Evolutionary conservation across 345 rosid species (phyloP), one percentile per base, ranked within the genome.

Genomic region (Gossypium rotundifolium): DNA sequence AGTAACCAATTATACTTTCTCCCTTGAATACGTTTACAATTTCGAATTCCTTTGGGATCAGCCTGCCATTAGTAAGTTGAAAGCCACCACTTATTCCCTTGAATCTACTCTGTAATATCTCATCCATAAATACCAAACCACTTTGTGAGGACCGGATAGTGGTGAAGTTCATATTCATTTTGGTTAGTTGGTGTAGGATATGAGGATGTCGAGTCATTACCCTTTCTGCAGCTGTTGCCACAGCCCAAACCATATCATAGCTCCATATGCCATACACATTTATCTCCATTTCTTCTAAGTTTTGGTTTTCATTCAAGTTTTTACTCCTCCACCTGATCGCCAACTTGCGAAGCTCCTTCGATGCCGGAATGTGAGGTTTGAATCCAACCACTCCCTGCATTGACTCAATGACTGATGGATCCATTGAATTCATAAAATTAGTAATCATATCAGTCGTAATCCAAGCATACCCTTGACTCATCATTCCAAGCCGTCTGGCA

Each of bases 341-440:
- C 67, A 86, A 86, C 6, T 73, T 71, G 0, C 76, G 77, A 38
- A 86, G 82, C 79, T 80, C 76, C 44, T 73, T 75, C 2, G 85
- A 78, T 13, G 33, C 10, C 22, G 83, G 84, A 66, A 85, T 40
- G 33, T 79, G 81, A 16, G 80, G 20, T 65, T 40, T 83, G 64
- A 83, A 77, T 51, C 83, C 88, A 40, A 85, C 38, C 38, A 85
- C 82, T 11, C 88, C 86, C 78, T 85, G 80, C 80, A 85, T 79
- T 27, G 83, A 72, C 42, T 71, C 71, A 16, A 65, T 0, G 17
- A 45, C 54, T 1, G 65, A 54, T 11, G 63, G 33, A 1, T 55
- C 75, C n/a, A 18, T 1, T 58, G 12, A 25, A 71, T 12, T 52
- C 23, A 77, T 49, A 42, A 14, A 57, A 60, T 44, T 65, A 63